Evolutionary conservation across 257 asterid species (phyloP), one percentile per base, ranked within the genome.

Genomic region (Petrea volubilis): DNA sequence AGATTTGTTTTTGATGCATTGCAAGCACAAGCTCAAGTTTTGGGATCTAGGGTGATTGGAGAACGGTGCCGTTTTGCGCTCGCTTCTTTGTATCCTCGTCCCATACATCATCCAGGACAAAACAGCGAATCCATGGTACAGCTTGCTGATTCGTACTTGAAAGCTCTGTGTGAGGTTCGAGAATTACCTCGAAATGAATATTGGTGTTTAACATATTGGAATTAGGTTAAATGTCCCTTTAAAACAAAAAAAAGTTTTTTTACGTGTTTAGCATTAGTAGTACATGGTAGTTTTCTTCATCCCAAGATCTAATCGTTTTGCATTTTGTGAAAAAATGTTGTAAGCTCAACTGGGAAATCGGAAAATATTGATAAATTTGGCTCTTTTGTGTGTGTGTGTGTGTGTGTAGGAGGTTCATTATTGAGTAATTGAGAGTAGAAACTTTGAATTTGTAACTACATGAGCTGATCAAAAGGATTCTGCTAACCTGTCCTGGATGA

Each of bases 71-170:
- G 66, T 44, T 49, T 18, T 53, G 31, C 57, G 18, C 21, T 34
- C 70, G 38, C n/a, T n/a, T 67, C 63, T 67, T 7, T 66, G 74
- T 60, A 7, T 52, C 75, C 41, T 72, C 76, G n/a, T 66, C 34
- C 81, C 81, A 77, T 2, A 72, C 71, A 66, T 66, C 81, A 41
- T 77, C 77, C n/a, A 71, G 21, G 62, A 29, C 77, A 15, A 69
- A 1, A n/a, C n/a, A n/a, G 68, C 61, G 14, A 9, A 13, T 28
- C 10, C 40, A 53, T 57, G 34, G 55, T 53, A 27, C 14, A 34
- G 58, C 38, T 63, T 63, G 27, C 24, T 31, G 47, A 29, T 44
- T 65, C 58, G 12, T 2, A 41, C 0, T 44, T 71, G 17, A 24
- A 23, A 49, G 27, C n/a, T 46, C 60, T 29, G 0, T 14, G 2